Conservation (phyloP, 2,329 filamentous ascomycete species). For the Claviceps monticola region DNA sequence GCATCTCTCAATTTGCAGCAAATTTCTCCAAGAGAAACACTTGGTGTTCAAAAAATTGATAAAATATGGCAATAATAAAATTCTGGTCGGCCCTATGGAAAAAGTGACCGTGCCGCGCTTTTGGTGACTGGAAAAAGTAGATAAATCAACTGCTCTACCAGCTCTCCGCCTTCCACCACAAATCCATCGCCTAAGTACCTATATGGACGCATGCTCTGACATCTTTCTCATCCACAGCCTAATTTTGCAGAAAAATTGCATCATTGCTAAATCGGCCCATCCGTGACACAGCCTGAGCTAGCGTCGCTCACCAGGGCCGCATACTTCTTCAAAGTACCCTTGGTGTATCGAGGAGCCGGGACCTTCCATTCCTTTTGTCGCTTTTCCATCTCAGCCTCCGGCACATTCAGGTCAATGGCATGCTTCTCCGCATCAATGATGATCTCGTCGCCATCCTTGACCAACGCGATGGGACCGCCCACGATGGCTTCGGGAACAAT, state of each 20-base stretch:
- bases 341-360: constrained; percentile 42
- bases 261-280: constrained; percentile 18
- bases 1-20: neutral
- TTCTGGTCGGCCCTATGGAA: neutral
- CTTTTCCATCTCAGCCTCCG: constrained; percentile 47
- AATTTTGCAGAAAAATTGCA: too few species aligned
- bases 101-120: neutral
- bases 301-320: constrained; percentile 45
- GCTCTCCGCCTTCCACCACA: neutral
- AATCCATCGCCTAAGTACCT: too few species aligned
- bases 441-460: constrained; percentile 68
- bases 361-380: constrained; percentile 48
- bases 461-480: constrained; percentile 71
- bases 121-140: neutral
- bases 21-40: too few species aligned
- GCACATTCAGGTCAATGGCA: constrained; percentile 52
- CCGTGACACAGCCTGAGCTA: constrained; percentile 45
- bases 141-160: neutral
- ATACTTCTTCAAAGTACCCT: constrained; percentile 60
- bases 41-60: too few species aligned
- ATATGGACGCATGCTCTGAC: too few species aligned
- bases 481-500: constrained; percentile 79
- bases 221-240: too few species aligned
- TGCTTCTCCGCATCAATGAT: constrained; percentile 69
- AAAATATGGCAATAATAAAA: neutral